These are phyloP conservation scores for Pontederia paniculata DNA, from an alignment of 176 grass and related monocot species.

Conservation along the genomic window DNA sequence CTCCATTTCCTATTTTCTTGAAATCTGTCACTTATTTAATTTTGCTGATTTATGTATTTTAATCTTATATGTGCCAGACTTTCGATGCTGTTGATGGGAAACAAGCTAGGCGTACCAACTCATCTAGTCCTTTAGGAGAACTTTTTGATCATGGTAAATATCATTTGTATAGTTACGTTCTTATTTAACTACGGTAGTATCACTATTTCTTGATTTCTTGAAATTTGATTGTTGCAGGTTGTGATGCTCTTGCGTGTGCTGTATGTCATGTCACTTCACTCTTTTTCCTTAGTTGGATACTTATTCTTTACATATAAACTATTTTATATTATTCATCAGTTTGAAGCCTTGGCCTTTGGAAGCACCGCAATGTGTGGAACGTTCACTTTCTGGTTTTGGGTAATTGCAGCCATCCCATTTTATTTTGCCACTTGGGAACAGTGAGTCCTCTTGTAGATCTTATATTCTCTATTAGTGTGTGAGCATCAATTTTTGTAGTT, in stretches of 20 bases:
- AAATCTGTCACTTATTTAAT: too few species aligned
- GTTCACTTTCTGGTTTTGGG: slow-evolving; percentile 67
- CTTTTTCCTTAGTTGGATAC: not conserved
- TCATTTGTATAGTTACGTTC: too few species aligned
- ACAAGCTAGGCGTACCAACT: slow-evolving; percentile 96
- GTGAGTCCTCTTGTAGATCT: slow-evolving; percentile 26
- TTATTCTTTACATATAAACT: slow-evolving; percentile 6
- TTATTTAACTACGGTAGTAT: slow-evolving; percentile 7
- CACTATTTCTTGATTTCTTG: not conserved
- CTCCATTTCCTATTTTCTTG: too few species aligned
- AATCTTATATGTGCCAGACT: slow-evolving; percentile 39
- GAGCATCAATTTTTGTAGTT: not conserved
- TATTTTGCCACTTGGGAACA: slow-evolving; percentile 99
- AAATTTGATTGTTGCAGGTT: slow-evolving; percentile 42
- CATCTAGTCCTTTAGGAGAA: slow-evolving; percentile 98
- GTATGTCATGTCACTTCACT: slow-evolving; percentile 46
- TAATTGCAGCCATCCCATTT: slow-evolving; percentile 82
- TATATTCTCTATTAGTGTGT: slow-evolving; percentile 13
- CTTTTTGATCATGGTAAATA: slow-evolving; percentile 95
- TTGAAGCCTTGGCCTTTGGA: slow-evolving; percentile 93
- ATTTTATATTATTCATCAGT: slow-evolving; percentile 38
- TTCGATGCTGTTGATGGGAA: slow-evolving; percentile 99
- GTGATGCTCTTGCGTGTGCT: slow-evolving; percentile 97
- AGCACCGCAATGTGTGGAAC: slow-evolving; percentile 87
- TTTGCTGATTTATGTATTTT: too few species aligned